Evolutionary conservation across 495 filamentous ascomycete species (phyloP).

Genomic region (Penicillium egyptiacum): DNA sequence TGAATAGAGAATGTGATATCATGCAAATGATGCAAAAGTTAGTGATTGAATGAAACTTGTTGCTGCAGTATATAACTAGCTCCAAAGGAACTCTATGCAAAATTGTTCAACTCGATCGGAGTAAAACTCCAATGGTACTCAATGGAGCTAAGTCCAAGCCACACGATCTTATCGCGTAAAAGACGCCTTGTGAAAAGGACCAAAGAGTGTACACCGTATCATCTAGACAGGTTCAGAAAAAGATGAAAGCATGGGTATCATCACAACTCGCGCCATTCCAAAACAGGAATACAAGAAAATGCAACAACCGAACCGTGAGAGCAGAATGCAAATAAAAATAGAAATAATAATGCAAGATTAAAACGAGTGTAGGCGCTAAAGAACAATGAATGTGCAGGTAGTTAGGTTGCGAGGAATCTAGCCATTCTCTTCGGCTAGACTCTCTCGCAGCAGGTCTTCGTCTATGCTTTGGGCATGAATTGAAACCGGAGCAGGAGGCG

Average conservation of each 20-base stretch:
- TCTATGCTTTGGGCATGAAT: conserved; percentile 40
- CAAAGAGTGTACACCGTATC: neutral
- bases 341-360: conserved; percentile 13
- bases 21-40: conserved; percentile 6
- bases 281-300: conserved; percentile 12
- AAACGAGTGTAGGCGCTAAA: conserved; percentile 11
- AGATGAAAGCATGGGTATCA: conserved; percentile 14
- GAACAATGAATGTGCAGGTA: conserved; percentile 3
- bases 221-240: conserved; percentile 11
- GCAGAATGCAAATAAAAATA: conserved; percentile 6
- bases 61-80: neutral
- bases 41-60: neutral
- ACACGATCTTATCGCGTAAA: neutral
- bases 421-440: conserved; percentile 34
- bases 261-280: conserved; percentile 10
- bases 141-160: neutral
- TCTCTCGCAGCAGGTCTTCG: conserved; percentile 43
- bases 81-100: neutral
- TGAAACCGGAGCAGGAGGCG: conserved; percentile 30
- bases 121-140: neutral
- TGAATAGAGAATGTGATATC: conserved; percentile 8
- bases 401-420: conserved; percentile 2
- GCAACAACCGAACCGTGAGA: conserved; percentile 2
- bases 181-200: neutral
- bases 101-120: neutral